These are phyloP conservation scores for Schizothecium vesticola DNA, from an alignment of 495 filamentous ascomycete genomes.

Conservation along the genomic window DNA sequence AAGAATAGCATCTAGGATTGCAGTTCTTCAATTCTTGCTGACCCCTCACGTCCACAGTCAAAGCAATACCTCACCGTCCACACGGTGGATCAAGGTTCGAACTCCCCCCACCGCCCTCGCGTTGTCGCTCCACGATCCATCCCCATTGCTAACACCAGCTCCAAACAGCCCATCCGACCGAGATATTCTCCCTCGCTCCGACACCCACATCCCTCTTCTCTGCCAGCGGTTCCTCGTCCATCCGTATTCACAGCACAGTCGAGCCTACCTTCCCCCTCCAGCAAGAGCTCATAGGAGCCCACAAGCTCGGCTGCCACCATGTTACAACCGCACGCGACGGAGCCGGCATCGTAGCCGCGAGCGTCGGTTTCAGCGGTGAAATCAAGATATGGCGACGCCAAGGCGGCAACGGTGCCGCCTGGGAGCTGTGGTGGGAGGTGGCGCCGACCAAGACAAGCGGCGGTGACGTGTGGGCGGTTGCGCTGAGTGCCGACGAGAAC, in stretches of 20 bases:
- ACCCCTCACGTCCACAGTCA: constrained; percentile 52
- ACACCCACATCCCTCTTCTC: constrained; percentile 72
- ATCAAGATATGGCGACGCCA: constrained; percentile 68
- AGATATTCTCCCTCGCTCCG: constrained; percentile 87
- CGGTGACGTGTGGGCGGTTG: constrained; percentile 78
- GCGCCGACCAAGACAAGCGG: constrained; percentile 39
- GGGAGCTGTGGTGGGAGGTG: constrained; percentile 39
- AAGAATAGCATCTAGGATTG: background rate
- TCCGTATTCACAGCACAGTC: constrained; percentile 69
- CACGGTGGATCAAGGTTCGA: constrained; percentile 74
- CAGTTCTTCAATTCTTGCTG: background rate
- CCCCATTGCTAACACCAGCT: background rate
- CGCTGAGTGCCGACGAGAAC: constrained; percentile 73
- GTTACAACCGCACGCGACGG: constrained; percentile 55
- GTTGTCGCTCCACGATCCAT: background rate
- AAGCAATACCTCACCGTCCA: constrained; percentile 95
- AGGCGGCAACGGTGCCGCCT: constrained; percentile 31
- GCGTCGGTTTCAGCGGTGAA: constrained; percentile 82
- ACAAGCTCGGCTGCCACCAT: constrained; percentile 87
- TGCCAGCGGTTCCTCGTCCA: constrained; percentile 70
- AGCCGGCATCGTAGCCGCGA: constrained; percentile 66
- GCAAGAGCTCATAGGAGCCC: constrained; percentile 69
- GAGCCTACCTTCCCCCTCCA: constrained; percentile 64
- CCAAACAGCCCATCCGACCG: constrained; percentile 67
- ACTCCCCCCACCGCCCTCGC: constrained; percentile 10